These are phyloP conservation scores for Calonectria henricotiae DNA, from an alignment of 2,329 filamentous ascomycete genomes.

Conservation along the genomic window DNA sequence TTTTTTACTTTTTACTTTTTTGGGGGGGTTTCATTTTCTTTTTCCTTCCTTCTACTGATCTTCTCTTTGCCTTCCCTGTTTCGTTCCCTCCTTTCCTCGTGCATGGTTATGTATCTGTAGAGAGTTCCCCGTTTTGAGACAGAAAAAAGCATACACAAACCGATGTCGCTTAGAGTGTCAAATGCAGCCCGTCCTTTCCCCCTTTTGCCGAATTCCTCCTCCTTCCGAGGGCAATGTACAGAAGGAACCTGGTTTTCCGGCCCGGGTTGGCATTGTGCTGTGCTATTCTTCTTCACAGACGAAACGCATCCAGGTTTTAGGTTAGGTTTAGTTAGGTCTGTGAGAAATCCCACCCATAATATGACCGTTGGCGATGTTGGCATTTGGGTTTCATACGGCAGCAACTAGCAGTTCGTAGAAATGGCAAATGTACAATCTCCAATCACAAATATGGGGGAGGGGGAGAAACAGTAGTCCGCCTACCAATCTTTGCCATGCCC, in stretches of 20 bases:
- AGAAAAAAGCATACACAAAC: slow-evolving; percentile 6
- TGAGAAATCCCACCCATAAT: too few species aligned
- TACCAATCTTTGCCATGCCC: neutral
- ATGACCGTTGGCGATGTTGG: too few species aligned
- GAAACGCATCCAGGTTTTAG: too few species aligned
- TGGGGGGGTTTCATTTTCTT: neutral
- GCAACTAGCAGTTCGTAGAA: neutral
- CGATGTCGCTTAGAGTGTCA: slow-evolving; percentile 15
- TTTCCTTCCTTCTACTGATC: slow-evolving; percentile 9
- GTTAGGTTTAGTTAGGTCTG: too few species aligned
- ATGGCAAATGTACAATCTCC: neutral
- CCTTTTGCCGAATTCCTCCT: too few species aligned
- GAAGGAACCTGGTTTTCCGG: too few species aligned
- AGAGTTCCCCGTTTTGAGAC: slow-evolving; percentile 7
- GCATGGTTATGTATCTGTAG: neutral
- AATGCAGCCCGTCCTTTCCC: neutral
- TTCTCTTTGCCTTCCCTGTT: slow-evolving; percentile 11
- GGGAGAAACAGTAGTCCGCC: neutral
- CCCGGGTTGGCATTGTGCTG: too few species aligned
- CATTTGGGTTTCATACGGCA: too few species aligned
- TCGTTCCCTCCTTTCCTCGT: slow-evolving; percentile 11
- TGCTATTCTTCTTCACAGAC: too few species aligned
- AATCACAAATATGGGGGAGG: neutral
- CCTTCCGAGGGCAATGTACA: too few species aligned
- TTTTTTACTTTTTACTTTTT: slow-evolving; percentile 4